These are phyloP conservation scores for Colletotrichum kahawae DNA, from an alignment of 2,329 filamentous ascomycete species.

Conservation along the genomic window DNA sequence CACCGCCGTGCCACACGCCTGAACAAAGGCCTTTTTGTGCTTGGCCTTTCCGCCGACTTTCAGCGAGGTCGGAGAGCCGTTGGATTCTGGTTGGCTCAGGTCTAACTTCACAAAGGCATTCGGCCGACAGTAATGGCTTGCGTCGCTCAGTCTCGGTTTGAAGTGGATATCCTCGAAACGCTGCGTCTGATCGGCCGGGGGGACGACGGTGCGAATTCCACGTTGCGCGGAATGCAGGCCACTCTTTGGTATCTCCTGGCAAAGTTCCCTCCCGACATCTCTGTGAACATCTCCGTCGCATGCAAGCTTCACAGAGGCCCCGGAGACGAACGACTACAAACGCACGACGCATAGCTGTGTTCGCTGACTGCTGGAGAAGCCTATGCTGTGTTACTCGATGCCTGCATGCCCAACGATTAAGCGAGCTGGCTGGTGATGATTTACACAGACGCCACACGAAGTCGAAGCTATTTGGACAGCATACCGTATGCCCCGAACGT, in stretches of 20 bases:
- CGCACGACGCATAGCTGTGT: not conserved
- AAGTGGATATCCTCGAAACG: not conserved
- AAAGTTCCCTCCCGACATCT: not conserved
- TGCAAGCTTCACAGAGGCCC: not conserved
- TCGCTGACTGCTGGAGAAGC: not conserved
- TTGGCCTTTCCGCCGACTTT: not conserved
- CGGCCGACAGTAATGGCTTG: not conserved
- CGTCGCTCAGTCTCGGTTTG: constrained; percentile 8
- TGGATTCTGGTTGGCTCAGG: not conserved
- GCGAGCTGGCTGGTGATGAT: not conserved
- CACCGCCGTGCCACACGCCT: not conserved
- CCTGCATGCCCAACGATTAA: not conserved
- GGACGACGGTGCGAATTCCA: not conserved
- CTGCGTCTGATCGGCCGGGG: not conserved
- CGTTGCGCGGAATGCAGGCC: not conserved
- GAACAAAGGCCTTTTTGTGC: not conserved
- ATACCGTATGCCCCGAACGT: not conserved
- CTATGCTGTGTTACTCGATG: not conserved
- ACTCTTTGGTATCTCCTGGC: not conserved
- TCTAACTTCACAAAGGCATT: not conserved
- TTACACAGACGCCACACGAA: not conserved
- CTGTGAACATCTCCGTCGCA: not conserved
- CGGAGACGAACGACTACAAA: not conserved
- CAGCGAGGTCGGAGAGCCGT: constrained; percentile 10
- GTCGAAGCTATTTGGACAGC: not conserved